phyloP scores from a whole-genome alignment of 305 asterid species.

The Stenogyne calaminthoides region DNA sequence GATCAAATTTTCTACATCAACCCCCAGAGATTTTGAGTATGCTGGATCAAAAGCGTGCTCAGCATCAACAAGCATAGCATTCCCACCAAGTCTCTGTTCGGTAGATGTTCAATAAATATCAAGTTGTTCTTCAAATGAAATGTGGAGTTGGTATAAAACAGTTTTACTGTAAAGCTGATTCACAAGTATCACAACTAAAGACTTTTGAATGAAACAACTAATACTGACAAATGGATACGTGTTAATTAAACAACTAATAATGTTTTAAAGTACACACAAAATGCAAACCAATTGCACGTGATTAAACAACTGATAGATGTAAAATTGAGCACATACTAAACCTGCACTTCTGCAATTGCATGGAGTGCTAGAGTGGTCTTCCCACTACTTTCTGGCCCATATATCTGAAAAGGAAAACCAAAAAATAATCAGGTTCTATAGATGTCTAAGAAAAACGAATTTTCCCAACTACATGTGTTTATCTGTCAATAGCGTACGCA shows the following conservation, averaged over 20 bases:
- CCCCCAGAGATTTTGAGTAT: constrained; percentile 93
- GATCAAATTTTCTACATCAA: constrained; percentile 94
- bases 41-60: constrained; percentile 99
- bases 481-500: not conserved
- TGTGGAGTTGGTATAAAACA: no score
- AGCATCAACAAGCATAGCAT: constrained; percentile 99
- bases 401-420: constrained; percentile 54
- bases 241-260: no score
- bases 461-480: not conserved
- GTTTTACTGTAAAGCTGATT: no score
- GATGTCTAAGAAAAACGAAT: not conserved
- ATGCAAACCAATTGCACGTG: not conserved
- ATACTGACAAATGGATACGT: no score
- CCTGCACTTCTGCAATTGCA: constrained; percentile 99
- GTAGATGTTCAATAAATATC: constrained; percentile 29
- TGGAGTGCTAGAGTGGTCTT: constrained; percentile 98
- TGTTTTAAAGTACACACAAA: no score
- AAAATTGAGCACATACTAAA: constrained; percentile 56
- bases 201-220: no score
- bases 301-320: constrained; percentile 20
- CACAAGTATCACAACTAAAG: no score
- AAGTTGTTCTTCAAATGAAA: constrained; percentile 27
- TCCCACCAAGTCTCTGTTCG: constrained; percentile 91
- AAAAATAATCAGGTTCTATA: constrained; percentile 19
- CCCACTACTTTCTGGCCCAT: constrained; percentile 99